Evolutionary conservation across 306 rosid species (phyloP), one percentile per base, ranked within the genome.

Genomic region (Spatholobus suberectus): DNA sequence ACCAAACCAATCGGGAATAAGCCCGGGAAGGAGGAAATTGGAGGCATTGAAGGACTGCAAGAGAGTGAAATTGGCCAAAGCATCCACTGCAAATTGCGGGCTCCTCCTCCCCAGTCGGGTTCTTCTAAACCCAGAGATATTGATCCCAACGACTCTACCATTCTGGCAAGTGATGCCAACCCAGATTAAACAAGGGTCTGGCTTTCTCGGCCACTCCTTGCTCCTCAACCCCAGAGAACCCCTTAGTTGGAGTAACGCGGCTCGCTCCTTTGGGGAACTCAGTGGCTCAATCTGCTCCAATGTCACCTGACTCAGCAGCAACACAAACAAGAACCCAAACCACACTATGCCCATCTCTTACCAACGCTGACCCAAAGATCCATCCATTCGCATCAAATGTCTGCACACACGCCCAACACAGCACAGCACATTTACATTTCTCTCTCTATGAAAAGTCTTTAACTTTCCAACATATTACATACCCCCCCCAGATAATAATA

Each of bases 151-250:
- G 81, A 96, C 97, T 55, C 90, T 80, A 63, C 98, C 99, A 84
- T 93, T 88, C 41, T 71, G 85, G 80, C 99, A 96, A 0, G 57
- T 68, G 8, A 93, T 79, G 1, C 98, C 99, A 34, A 38, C 52
- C 99, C 99, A 96, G 38, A 65, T 35, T 43, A 73, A 47, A 79
- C 99, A 96, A 73, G 97, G 98, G 90, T 96, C 96, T 14, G 77
- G 76, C 75, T 93, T 96, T 73, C 63, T 84, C 43, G 99, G 99
- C 99, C 98, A 96, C 44, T 93, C 97, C 84, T 51, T 90, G 91
- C 89, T 78, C 77, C 96, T 91, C 83, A 96, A 75, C 26, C 99
- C 98, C 77, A 96, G 72, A 6, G 99, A 93, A 73, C 90, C 87
- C 70, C 99, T 86, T 54, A 96, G 94, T 83, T 92, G 82, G 9